Evolutionary conservation across 1,139 yeast species (phyloP).

Genomic region (Debaryomycetaceae sp.): DNA sequence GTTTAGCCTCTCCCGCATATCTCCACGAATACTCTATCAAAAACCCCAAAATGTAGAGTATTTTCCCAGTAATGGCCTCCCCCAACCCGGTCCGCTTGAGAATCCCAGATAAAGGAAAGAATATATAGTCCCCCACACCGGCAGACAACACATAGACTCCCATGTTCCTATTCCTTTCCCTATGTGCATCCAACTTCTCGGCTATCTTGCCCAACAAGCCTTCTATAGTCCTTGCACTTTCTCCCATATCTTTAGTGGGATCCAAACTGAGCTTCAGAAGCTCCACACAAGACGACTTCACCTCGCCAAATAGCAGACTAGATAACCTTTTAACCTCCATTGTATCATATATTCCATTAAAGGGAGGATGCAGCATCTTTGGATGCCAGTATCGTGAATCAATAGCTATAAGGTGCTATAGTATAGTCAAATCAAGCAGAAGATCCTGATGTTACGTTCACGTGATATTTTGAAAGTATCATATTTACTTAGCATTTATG

Average conservation of each 20-base stretch:
- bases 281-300: slow-evolving; percentile 35
- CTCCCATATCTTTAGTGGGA: slow-evolving; percentile 12
- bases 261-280: slow-evolving; percentile 21
- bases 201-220: slow-evolving; percentile 8
- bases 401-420: no score
- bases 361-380: not conserved
- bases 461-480: no score
- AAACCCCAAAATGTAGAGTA: slow-evolving; percentile 28
- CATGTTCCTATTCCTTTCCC: slow-evolving; percentile 8
- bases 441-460: no score
- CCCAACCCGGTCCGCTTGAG: slow-evolving; percentile 25
- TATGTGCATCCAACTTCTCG: slow-evolving; percentile 13
- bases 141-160: slow-evolving; percentile 23
- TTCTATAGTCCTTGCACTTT: slow-evolving; percentile 11
- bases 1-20: slow-evolving; percentile 18
- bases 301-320: slow-evolving; percentile 23
- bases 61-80: slow-evolving; percentile 16
- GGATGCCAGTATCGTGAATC: not conserved
- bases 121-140: slow-evolving; percentile 40
- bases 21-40: slow-evolving; percentile 31
- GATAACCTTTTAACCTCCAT: slow-evolving; percentile 7
- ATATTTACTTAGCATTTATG: no score
- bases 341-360: not conserved
- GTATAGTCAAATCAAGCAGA: no score
- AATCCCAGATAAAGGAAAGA: slow-evolving; percentile 36